These are phyloP conservation scores for Samsoniella hepiali DNA, from an alignment of 2,329 filamentous ascomycete species.

Conservation along the genomic window DNA sequence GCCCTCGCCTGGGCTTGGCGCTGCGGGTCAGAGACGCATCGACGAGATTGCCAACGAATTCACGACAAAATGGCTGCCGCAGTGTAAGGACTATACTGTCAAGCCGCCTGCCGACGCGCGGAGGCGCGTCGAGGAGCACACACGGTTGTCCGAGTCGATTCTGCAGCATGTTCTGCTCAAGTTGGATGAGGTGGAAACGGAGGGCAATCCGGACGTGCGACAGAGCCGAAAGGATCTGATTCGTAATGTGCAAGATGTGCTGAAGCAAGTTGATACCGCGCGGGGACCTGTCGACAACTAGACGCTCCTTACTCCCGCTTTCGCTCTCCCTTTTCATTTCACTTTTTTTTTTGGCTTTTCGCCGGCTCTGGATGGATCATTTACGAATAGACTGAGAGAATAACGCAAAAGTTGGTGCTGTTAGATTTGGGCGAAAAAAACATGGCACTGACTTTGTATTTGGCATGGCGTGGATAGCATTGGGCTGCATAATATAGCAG, in stretches of 20 bases:
- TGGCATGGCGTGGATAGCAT: constrained; percentile 6
- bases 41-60: constrained; percentile 65
- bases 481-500: background rate
- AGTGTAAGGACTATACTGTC: constrained; percentile 59
- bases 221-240: constrained; percentile 68
- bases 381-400: background rate
- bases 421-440: background rate
- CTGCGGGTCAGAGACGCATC: constrained; percentile 52
- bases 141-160: constrained; percentile 70
- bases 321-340: background rate
- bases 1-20: constrained; percentile 32
- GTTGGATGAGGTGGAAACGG: constrained; percentile 71
- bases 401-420: background rate
- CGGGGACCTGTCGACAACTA: constrained; percentile 24
- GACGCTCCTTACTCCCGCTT: background rate
- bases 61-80: constrained; percentile 59
- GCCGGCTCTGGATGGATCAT: background rate
- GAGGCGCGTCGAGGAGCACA: constrained; percentile 71
- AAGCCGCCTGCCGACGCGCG: constrained; percentile 63
- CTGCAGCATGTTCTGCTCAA: constrained; percentile 75
- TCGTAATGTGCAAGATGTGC: constrained; percentile 63
- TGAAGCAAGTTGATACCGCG: constrained; percentile 60
- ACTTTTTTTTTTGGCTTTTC: background rate
- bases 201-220: constrained; percentile 64
- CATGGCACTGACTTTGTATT: background rate